Conservation (phyloP, 257 asterid genomes). For the Linderniella brevidens region DNA sequence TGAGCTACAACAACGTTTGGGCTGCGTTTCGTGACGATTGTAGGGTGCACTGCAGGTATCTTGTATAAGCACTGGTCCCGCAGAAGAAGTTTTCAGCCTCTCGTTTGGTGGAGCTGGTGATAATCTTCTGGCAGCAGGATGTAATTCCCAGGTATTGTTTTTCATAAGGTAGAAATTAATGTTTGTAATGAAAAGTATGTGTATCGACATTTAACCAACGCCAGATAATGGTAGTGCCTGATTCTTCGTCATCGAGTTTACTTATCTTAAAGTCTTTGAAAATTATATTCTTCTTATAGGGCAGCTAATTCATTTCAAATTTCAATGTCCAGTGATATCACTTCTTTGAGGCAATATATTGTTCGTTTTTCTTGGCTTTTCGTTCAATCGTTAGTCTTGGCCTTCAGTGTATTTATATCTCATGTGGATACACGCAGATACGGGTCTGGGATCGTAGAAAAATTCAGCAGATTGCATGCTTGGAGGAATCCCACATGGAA, state of each 20-base stretch:
- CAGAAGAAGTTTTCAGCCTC: slow-evolving; percentile 76
- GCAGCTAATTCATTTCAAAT: too few species aligned
- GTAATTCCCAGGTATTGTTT: slow-evolving; percentile 47
- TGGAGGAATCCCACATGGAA: slow-evolving; percentile 85
- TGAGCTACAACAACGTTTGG: background rate
- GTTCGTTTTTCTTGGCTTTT: background rate
- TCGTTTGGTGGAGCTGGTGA: slow-evolving; percentile 68
- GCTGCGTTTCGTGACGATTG: background rate
- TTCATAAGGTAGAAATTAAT: background rate
- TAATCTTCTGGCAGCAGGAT: slow-evolving; percentile 77
- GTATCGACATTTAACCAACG: too few species aligned
- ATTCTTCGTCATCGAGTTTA: too few species aligned
- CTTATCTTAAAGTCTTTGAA: too few species aligned
- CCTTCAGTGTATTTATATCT: background rate
- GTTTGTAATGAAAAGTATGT: background rate
- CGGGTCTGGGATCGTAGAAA: slow-evolving; percentile 89
- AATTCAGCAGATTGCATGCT: slow-evolving; percentile 50
- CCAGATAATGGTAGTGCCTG: too few species aligned
- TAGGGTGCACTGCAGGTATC: slow-evolving; percentile 36
- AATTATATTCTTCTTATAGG: too few species aligned
- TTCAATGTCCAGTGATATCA: too few species aligned
- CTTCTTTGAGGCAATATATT: too few species aligned
- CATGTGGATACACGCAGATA: slow-evolving; percentile 19
- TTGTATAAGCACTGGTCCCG: slow-evolving; percentile 37
- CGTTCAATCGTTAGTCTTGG: background rate